Percentiles rank a stretch among this genome's conserved stretches.
Conservation (phyloP, 2,329 filamentous ascomycete species). For the Verticillium klebahnii region DNA sequence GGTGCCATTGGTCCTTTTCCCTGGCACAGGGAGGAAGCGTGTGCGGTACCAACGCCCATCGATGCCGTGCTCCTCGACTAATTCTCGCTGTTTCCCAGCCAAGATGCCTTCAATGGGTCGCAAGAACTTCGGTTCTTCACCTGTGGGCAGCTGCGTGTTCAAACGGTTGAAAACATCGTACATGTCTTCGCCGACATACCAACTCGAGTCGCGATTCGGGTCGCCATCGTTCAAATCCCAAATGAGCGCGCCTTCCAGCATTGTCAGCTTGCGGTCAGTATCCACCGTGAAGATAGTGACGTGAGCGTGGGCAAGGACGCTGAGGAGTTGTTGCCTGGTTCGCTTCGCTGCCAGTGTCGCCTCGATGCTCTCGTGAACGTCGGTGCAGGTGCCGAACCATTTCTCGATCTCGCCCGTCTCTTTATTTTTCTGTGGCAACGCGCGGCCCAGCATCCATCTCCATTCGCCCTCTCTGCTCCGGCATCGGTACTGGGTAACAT, state of each 20-base stretch:
- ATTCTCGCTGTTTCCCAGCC: conserved; percentile 52
- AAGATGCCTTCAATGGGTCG: conserved; percentile 61
- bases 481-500: conserved; percentile 67
- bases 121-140: conserved; percentile 44
- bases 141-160: conserved; percentile 35
- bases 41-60: conserved; percentile 66
- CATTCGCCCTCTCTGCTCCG: conserved; percentile 62
- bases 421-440: conserved; percentile 61
- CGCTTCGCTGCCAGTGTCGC: conserved; percentile 61
- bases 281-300: conserved; percentile 75
- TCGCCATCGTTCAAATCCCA: conserved; percentile 37
- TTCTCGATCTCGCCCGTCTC: conserved; percentile 66
- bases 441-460: conserved; percentile 75
- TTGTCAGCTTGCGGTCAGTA: conserved; percentile 52
- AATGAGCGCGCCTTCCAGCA: conserved; percentile 65
- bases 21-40: conserved; percentile 62
- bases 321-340: conserved; percentile 65
- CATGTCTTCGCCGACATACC: conserved; percentile 57
- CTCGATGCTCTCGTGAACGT: conserved; percentile 71
- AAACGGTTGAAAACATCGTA: conserved; percentile 58
- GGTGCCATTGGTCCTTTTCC: conserved; percentile 48
- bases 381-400: conserved; percentile 79
- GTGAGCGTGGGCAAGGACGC: conserved; percentile 69
- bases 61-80: conserved; percentile 58
- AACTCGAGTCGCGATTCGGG: conserved; percentile 34